These are phyloP conservation scores for Quercus variabilis DNA, from an alignment of 306 rosid species.

Conservation along the genomic window DNA sequence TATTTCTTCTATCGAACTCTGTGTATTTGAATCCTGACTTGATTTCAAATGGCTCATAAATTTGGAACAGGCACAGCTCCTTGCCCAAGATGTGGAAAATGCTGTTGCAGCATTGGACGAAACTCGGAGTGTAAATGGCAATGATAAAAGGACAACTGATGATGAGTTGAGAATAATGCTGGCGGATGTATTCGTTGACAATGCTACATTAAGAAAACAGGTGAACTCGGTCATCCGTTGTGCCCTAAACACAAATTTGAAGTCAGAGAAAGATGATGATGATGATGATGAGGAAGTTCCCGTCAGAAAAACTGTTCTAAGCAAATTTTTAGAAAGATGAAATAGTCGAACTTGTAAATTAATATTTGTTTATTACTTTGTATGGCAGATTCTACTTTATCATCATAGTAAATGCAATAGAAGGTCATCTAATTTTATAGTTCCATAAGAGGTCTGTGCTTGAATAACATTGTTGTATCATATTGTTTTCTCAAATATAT, in stretches of 20 bases:
- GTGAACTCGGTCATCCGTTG: constrained; percentile 71
- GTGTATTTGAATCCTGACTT: neutral
- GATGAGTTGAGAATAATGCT: constrained; percentile 68
- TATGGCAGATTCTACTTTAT: neutral
- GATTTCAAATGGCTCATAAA: constrained; percentile 16
- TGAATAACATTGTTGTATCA: neutral
- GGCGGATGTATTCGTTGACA: constrained; percentile 69
- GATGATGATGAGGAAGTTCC: constrained; percentile 50
- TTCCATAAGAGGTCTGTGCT: neutral
- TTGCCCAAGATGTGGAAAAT: constrained; percentile 67
- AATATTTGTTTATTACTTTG: neutral
- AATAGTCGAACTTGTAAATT: constrained; percentile 1
- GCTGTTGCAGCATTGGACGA: constrained; percentile 36
- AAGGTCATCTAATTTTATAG: neutral
- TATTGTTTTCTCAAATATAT: neutral
- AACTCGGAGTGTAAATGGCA: constrained; percentile 13
- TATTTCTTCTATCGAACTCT: neutral
- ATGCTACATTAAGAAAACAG: constrained; percentile 76
- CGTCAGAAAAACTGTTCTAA: constrained; percentile 53
- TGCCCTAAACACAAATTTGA: constrained; percentile 49
- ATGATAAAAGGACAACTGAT: constrained; percentile 31
- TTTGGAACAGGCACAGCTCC: constrained; percentile 83
- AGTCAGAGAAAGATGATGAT: constrained; percentile 37
- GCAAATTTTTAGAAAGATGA: constrained; percentile 67
- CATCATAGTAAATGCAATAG: neutral